Conservation (phyloP, 352 stramenopile species). For the Elongisporangium anandrum region DNA sequence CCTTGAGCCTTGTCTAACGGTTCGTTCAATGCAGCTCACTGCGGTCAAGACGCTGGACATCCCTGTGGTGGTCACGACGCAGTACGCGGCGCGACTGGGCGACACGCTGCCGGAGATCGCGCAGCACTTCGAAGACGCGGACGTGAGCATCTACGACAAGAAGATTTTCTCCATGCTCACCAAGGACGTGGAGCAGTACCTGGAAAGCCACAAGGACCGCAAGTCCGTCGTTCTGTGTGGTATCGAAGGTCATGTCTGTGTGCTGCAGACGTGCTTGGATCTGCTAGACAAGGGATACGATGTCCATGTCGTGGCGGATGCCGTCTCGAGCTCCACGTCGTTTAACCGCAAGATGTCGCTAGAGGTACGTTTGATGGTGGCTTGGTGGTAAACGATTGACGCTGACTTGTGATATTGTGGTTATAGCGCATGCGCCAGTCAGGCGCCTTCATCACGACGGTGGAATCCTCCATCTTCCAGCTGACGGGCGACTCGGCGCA, state of each 20-base stretch:
- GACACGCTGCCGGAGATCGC: constrained; percentile 79
- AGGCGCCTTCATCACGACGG: constrained; percentile 94
- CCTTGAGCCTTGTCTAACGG: too few relatives aligned
- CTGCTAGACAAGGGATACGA: constrained; percentile 94
- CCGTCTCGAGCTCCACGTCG: constrained; percentile 85
- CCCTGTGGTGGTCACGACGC: constrained; percentile 93
- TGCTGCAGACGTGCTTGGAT: constrained; percentile 96
- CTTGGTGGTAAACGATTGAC: not conserved
- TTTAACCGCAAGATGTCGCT: constrained; percentile 93
- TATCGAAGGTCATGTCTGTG: constrained; percentile 95
- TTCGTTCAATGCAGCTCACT: too few relatives aligned
- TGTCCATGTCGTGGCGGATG: constrained; percentile 96
- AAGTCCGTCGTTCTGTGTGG: constrained; percentile 94
- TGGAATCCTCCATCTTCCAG: constrained; percentile 95
- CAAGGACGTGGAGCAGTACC: constrained; percentile 83
- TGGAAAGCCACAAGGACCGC: constrained; percentile 48
- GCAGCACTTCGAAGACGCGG: constrained; percentile 37
- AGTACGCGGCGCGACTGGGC: constrained; percentile 95
- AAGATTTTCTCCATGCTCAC: constrained; percentile 98
- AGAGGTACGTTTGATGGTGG: constrained; percentile 25
- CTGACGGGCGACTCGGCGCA: constrained; percentile 90
- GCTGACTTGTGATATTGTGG: not conserved
- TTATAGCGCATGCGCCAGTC: constrained; percentile 87
- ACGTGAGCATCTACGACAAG: constrained; percentile 92
- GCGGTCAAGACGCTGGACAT: constrained; percentile 86